Percentiles rank a stretch among this genome's conserved stretches.
These are phyloP conservation scores for Fonsecaea nubica DNA, from an alignment of 2,329 filamentous ascomycete species.

Conservation along the genomic window DNA sequence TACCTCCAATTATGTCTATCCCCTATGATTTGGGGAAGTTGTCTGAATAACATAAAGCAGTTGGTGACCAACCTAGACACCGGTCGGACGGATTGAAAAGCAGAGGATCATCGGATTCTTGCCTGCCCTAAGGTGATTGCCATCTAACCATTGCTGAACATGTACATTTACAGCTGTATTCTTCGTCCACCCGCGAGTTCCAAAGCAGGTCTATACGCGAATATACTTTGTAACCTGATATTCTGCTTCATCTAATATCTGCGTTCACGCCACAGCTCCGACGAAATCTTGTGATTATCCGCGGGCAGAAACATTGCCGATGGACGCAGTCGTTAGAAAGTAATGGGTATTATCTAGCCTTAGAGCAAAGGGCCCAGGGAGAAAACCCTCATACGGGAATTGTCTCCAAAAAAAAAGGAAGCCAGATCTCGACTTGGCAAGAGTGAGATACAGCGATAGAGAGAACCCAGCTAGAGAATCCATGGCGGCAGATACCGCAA, in stretches of 20 bases:
- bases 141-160: neutral
- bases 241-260: neutral
- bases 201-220: neutral
- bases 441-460: neutral
- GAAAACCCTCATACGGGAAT: neutral
- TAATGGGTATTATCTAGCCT: neutral
- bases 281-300: neutral
- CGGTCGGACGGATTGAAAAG: neutral
- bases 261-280: neutral
- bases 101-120: neutral
- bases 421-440: neutral
- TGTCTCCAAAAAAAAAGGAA: neutral
- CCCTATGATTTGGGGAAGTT: too few species aligned
- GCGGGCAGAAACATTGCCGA: too few species aligned
- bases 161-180: neutral
- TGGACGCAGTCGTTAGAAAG: too few species aligned
- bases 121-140: neutral
- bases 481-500: neutral
- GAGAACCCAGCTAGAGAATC: conserved; percentile 1
- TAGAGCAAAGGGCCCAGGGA: neutral
- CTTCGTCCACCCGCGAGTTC: neutral
- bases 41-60: neutral
- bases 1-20: too few species aligned
- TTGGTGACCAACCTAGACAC: neutral
- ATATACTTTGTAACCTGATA: neutral